Evolutionary conservation across 2,329 filamentous ascomycete genomes (phyloP), one percentile per base, ranked within the genome.

Genomic region (Colletotrichum euphorbiae): DNA sequence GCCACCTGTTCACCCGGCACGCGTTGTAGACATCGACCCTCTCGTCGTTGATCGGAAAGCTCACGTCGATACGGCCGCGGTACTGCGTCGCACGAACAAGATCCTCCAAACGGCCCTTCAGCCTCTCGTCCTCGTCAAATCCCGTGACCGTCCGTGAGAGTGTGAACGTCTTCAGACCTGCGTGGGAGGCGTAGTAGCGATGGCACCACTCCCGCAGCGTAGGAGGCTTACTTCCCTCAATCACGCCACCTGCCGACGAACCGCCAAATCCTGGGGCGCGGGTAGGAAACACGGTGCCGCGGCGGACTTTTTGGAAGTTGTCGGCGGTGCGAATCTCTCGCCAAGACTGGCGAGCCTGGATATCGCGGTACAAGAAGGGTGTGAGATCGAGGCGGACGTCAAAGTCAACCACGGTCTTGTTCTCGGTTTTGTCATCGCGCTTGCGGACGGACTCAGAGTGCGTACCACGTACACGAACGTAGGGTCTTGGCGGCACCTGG

Each of bases 31-130:
- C 83, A 58, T 90, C 85, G 19, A 91, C 81, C 21, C 81, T 80
- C 13, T 80, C 79, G 71, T 90, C 83, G 36, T 84, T 83, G 11
- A 86, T 80, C 0, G 89, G 88, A 72, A 93, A 91, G 0, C 80
- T 78, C 59, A 94, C 82, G 15, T 77, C 70, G 21, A 91, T 76
- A 60, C 83, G 79, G 6, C 91, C 91, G 28, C 86, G 85, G 79
- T 94, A 94, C 75, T 90, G 89, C 4, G 90, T 92, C 17, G 82
- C 80, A 36, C 85, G 82, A 17, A 93, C 84, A 2, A 92, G 77
- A n/a, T 75, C 79, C 64, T 84, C 81, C 19, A 93, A 77, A 6
- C 85, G 81, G 15, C 78, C 74, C 48, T 81, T 80, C 24, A 71
- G 63, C 19, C 93, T 77, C 50, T 78, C 76, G 1, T 82, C 80